Evolutionary conservation across 805 yeast genomes (phyloP).

Genomic region (Spencermartinsiella europaea): DNA sequence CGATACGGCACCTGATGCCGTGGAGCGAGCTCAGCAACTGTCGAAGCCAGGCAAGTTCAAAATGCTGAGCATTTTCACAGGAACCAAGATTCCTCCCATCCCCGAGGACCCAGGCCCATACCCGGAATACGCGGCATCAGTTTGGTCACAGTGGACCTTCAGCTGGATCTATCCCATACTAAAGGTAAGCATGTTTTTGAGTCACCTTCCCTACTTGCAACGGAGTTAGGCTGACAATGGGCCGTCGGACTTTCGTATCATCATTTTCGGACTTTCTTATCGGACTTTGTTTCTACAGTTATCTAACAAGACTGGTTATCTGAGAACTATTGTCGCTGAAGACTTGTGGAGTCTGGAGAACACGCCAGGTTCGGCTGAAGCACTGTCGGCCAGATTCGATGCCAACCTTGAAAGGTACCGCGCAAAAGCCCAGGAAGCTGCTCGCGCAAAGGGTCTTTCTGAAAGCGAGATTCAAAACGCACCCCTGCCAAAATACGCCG

Average conservation of each 20-base stretch:
- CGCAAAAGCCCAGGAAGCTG: conserved; percentile 22
- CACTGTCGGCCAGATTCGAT: conserved; percentile 36
- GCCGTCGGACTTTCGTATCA: too few relatives aligned
- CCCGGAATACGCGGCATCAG: conserved; percentile 20
- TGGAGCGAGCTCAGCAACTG: background rate
- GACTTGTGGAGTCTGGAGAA: conserved; percentile 47
- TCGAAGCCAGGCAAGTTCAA: conserved; percentile 8
- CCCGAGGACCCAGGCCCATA: conserved; percentile 17
- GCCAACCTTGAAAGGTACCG: conserved; percentile 28
- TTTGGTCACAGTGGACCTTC: conserved; percentile 16
- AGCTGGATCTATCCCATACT: conserved; percentile 23
- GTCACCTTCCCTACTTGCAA: too few relatives aligned
- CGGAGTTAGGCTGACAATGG: too few relatives aligned
- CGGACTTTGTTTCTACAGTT: too few relatives aligned
- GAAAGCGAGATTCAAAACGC: conserved; percentile 30
- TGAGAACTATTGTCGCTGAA: conserved; percentile 52
- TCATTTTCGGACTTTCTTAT: too few relatives aligned
- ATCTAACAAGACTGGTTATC: conserved; percentile 47
- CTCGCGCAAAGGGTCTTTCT: conserved; percentile 38
- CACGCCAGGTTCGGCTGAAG: conserved; percentile 31
- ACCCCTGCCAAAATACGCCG: conserved; percentile 19
- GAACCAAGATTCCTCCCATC: conserved; percentile 22
- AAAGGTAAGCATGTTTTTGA: conserved; percentile 16
- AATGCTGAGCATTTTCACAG: conserved; percentile 21
- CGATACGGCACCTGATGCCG: too few relatives aligned